These are phyloP conservation scores for Fennellomyces sp. DNA, from an alignment of 371 early-diverging fungal species.

Conservation along the genomic window DNA sequence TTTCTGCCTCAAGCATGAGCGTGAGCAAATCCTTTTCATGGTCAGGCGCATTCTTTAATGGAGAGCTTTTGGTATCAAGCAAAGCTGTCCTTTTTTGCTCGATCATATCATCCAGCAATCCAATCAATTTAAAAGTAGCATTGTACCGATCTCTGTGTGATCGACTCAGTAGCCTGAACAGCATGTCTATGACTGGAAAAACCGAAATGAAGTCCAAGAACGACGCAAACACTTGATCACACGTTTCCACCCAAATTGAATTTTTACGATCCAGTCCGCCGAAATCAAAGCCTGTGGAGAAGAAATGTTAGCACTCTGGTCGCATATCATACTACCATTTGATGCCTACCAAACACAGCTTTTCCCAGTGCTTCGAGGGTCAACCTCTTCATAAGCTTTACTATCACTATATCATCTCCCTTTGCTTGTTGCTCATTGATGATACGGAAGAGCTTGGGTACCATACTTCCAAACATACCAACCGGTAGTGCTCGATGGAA, in stretches of 20 bases:
- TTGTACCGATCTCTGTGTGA: background rate
- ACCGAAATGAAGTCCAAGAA: slow-evolving; percentile 12
- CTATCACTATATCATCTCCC: slow-evolving; percentile 16
- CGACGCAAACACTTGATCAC: slow-evolving; percentile 11
- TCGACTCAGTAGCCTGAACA: background rate
- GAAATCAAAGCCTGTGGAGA: slow-evolving; percentile 29
- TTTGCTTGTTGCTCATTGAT: slow-evolving; percentile 19
- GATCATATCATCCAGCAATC: slow-evolving; percentile 1
- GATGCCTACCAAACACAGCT: slow-evolving; percentile 34
- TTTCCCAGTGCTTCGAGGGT: slow-evolving; percentile 40
- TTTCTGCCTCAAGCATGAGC: slow-evolving; percentile 38
- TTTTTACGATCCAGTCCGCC: slow-evolving; percentile 21
- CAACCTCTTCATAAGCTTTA: slow-evolving; percentile 20
- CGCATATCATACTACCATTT: background rate
- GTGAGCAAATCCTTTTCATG: slow-evolving; percentile 38
- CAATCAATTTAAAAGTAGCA: slow-evolving; percentile 4
- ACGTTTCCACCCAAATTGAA: slow-evolving; percentile 30
- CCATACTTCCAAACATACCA: slow-evolving; percentile 23
- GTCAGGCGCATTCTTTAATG: slow-evolving; percentile 1
- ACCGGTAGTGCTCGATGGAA: slow-evolving; percentile 39
- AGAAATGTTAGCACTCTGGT: background rate
- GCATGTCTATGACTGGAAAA: background rate
- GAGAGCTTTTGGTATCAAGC: background rate
- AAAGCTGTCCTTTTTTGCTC: background rate
- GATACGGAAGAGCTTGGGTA: slow-evolving; percentile 13